Evolutionary conservation across 1,139 yeast species (phyloP), one percentile per base, ranked within the genome.

Genomic region (Debaryomyces udenii): DNA sequence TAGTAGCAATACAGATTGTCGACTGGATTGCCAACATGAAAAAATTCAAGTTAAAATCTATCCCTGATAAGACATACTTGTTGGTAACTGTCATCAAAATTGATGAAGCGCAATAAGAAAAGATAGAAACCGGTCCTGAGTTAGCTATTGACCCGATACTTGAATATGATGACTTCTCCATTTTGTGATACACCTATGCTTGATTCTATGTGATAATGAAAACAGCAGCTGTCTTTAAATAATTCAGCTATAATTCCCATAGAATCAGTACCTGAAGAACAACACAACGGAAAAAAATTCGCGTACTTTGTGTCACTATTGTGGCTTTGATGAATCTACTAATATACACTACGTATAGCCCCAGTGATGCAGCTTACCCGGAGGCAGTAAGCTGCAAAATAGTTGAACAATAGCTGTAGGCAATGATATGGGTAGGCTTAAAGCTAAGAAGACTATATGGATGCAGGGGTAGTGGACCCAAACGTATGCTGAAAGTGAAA

Each of bases 41-140:
- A 63, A 90, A 90, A 73, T 90, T 89, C 78, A 93, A 80, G 75
- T 91, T 93, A 76, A 93, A 93, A 41, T 76, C 68, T 49, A 78
- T 76, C 34, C 91, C 93, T 36, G 91, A 83, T 45, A 93, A 83
- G 47, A 93, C 98, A 62, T 82, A 90, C 70, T 93, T 93, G 77
- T 93, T 93, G 47, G 98, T 91, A 48, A 91, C 88, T n/a, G 99
- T 93, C 99, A 93, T 93, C 66, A 91, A 70, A 56, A 93, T 91
- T 17, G 98, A 93, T 22, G 98, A 86, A 45, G 79, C 76, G 75
- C 98, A 93, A 80, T 93, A 93, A 31, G 89, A 78, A 48, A 83
- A 66, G 55, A 91, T 88, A 42, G 97, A 90, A 52, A 88, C 76
- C 15, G 94, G 91, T 20, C 93, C 96, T 45, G 89, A 83, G 74